phyloP scores from a whole-genome alignment of 2,329 filamentous ascomycete species.

The Colletotrichum coccodes region DNA sequence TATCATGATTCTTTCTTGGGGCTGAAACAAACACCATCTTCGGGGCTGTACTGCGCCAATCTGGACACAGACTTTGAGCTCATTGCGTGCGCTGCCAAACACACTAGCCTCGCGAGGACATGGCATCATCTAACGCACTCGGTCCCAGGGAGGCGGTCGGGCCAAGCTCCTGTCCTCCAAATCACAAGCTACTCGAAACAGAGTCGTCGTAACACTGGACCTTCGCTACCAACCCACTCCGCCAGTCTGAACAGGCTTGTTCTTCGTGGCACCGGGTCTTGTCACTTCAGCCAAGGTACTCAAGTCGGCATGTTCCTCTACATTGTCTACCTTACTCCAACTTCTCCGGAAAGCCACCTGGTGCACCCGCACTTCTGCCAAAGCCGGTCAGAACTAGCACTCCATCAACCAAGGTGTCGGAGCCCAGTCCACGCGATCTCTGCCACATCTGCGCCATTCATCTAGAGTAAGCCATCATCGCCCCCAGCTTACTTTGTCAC shows the following conservation, averaged over 20 bases:
- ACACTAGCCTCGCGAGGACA: neutral
- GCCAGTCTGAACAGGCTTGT: neutral
- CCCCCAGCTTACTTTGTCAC: neutral
- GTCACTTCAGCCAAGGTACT: neutral
- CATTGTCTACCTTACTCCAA: conserved; percentile 17
- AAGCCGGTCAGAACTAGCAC: neutral
- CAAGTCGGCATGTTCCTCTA: conserved; percentile 9
- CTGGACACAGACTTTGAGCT: neutral
- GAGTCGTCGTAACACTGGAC: neutral
- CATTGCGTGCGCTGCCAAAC: conserved; percentile 15
- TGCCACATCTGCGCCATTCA: neutral
- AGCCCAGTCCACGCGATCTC: neutral
- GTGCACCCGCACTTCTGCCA: conserved; percentile 8
- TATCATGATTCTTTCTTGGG: neutral
- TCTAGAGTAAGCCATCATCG: neutral
- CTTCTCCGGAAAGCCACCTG: neutral
- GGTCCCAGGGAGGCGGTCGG: neutral
- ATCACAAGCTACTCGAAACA: neutral
- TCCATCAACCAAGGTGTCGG: neutral
- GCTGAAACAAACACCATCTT: conserved; percentile 7
- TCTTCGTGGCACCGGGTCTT: conserved; percentile 2
- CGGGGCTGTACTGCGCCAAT: neutral
- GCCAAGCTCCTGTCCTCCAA: neutral
- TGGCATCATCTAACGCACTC: neutral
- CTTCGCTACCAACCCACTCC: neutral